Evolutionary conservation across 441 rosid species (phyloP).

Genomic region (Aquilaria agallochum): DNA sequence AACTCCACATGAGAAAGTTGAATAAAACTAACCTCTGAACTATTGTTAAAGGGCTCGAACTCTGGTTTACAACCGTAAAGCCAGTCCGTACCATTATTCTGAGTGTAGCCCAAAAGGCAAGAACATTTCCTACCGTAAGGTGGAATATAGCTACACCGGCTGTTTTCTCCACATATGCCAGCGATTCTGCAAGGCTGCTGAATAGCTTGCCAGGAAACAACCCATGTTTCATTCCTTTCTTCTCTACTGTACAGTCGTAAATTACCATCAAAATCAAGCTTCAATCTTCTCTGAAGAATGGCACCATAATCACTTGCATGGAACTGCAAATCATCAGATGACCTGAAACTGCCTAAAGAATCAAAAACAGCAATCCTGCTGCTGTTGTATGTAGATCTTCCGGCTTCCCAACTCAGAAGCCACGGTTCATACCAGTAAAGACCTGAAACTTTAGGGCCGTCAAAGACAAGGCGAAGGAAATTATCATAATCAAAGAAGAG

Average conservation of each 20-base stretch:
- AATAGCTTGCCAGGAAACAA: slow-evolving; percentile 22
- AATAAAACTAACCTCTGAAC: neutral
- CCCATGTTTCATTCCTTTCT: slow-evolving; percentile 4
- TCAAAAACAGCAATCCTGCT: slow-evolving; percentile 15
- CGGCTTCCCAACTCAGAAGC: slow-evolving; percentile 2
- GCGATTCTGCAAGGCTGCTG: slow-evolving; percentile 9
- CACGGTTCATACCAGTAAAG: slow-evolving; percentile 11
- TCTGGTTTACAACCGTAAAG: slow-evolving; percentile 20
- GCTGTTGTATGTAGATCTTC: slow-evolving; percentile 19
- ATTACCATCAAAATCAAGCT: slow-evolving; percentile 26
- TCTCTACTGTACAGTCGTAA: slow-evolving; percentile 23
- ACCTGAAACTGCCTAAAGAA: slow-evolving; percentile 16
- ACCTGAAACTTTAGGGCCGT: slow-evolving; percentile 9
- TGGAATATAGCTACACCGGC: slow-evolving; percentile 20
- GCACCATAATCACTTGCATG: slow-evolving; percentile 18
- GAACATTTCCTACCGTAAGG: slow-evolving; percentile 18
- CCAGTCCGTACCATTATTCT: slow-evolving; percentile 17
- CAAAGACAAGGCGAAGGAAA: slow-evolving; percentile 12
- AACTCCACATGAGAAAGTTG: slow-evolving; percentile 10
- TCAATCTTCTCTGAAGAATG: slow-evolving; percentile 16
- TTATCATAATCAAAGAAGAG: slow-evolving; percentile 7
- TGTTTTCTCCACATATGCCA: slow-evolving; percentile 25
- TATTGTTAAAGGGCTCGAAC: neutral
- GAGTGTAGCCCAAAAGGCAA: slow-evolving; percentile 22
- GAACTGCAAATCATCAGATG: slow-evolving; percentile 18